A percentile compares a stretch with the other conserved stretches of the same genome.
These are phyloP conservation scores for Botrytis cinerea DNA, from an alignment of 2,329 filamentous ascomycete species.

Conservation along the genomic window DNA sequence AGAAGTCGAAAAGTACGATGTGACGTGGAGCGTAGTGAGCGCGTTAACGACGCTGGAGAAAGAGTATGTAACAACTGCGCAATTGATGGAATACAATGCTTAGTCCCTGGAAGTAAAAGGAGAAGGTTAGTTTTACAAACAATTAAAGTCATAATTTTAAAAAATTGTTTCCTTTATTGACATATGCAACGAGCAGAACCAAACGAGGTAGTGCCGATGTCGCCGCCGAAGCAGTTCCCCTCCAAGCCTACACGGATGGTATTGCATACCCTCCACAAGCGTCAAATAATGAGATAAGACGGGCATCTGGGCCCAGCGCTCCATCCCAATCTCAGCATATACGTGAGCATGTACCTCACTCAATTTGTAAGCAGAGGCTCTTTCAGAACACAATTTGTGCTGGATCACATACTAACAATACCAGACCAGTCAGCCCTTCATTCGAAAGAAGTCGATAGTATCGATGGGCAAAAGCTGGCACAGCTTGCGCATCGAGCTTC, in stretches of 20 bases:
- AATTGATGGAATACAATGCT: conserved; percentile 51
- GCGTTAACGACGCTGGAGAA: conserved; percentile 36
- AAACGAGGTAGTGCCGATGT: not conserved
- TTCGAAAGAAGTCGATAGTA: conserved; percentile 30
- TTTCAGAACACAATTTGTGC: not conserved
- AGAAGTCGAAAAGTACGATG: conserved; percentile 88
- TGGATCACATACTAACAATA: conserved; percentile 20
- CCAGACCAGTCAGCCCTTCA: conserved; percentile 36
- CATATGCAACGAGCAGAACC: not conserved
- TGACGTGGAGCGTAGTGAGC: conserved; percentile 78
- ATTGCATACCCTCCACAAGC: conserved; percentile 37
- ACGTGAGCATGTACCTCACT: conserved; percentile 37
- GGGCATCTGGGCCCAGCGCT: not conserved
- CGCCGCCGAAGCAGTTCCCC: not conserved
- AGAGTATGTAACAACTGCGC: conserved; percentile 41
- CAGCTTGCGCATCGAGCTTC: conserved; percentile 36
- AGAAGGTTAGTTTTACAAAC: conserved; percentile 53
- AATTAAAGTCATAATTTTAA: not conserved
- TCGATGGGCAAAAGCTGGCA: conserved; percentile 22
- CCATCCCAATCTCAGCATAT: not conserved
- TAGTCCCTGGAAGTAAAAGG: conserved; percentile 64
- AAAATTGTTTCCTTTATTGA: not conserved
- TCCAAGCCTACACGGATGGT: not conserved
- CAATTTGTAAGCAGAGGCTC: conserved; percentile 38
- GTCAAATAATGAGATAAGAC: conserved; percentile 30